Evolutionary conservation across 345 rosid species (phyloP).

Genomic region (Aurinia saxatilis): DNA sequence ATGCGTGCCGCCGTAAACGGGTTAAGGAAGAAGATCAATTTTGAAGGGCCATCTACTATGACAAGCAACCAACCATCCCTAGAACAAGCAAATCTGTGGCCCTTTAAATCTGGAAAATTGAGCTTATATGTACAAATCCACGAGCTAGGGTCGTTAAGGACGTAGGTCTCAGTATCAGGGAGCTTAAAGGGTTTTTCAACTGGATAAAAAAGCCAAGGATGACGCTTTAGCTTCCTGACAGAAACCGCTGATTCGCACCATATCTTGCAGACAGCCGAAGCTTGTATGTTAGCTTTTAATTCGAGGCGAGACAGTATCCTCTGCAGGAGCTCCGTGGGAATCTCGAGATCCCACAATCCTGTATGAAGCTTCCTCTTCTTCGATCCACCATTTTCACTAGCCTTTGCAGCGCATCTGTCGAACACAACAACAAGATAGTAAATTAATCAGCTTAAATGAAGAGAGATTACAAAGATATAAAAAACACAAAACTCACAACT

Average conservation of each 20-base stretch:
- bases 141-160: too few relatives aligned
- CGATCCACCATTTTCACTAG: neutral
- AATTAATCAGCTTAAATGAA: too few relatives aligned
- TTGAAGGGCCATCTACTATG: too few relatives aligned
- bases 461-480: too few relatives aligned
- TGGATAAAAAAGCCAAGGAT: neutral
- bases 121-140: neutral
- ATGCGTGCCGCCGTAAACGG: too few relatives aligned
- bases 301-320: neutral
- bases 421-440: too few relatives aligned
- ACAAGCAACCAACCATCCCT: constrained; percentile 6
- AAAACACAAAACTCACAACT: too few relatives aligned
- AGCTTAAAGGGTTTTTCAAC: too few relatives aligned
- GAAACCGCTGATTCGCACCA: neutral
- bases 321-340: neutral
- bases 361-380: neutral
- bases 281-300: neutral
- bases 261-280: constrained; percentile 4
- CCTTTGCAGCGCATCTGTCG: too few relatives aligned
- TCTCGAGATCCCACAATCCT: neutral
- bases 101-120: neutral
- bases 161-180: too few relatives aligned
- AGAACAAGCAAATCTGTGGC: neutral
- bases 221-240: neutral
- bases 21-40: neutral